Percentiles rank a stretch among this genome's conserved stretches.
Conservation (phyloP, 805 yeast species). For the Candida tammaniensis region DNA sequence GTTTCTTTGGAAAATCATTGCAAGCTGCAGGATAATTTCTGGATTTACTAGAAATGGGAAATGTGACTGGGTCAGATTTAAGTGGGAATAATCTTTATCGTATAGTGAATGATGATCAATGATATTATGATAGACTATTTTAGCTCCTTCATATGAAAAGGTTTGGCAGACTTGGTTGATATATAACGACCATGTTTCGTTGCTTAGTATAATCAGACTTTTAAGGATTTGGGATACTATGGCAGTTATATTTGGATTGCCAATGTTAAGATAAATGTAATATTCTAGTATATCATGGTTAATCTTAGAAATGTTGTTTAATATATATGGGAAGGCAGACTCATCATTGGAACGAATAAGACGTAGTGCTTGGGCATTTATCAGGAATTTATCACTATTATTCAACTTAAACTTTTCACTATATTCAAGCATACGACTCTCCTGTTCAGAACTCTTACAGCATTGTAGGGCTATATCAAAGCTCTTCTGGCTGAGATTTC, state of each 20-base stretch:
- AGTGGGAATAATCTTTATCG: conserved; percentile 6
- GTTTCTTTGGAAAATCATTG: conserved; percentile 25
- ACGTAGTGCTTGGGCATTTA: too few species aligned
- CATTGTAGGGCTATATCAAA: too few species aligned
- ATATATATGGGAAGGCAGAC: too few species aligned
- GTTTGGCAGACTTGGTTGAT: conserved; percentile 21
- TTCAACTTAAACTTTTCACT: too few species aligned
- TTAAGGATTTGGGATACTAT: conserved; percentile 4
- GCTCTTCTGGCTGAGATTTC: too few species aligned
- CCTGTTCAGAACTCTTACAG: too few species aligned
- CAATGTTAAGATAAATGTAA: conserved; percentile 7
- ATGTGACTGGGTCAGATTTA: conserved; percentile 9
- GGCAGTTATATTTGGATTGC: conserved; percentile 1
- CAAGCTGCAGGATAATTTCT: conserved; percentile 21
- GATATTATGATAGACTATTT: conserved; percentile 33
- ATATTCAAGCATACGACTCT: too few species aligned
- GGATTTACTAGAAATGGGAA: conserved; percentile 35
- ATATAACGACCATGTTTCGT: conserved; percentile 33
- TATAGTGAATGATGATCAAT: conserved; percentile 25
- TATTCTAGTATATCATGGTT: conserved; percentile 10
- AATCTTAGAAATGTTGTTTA: too few species aligned
- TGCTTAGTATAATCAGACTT: conserved; percentile 9
- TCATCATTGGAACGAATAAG: too few species aligned
- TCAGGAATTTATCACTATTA: too few species aligned
- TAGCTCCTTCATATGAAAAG: conserved; percentile 22